phyloP scores from a whole-genome alignment of 768 basidiomycete species.

The Basidioascus undulatus region DNA sequence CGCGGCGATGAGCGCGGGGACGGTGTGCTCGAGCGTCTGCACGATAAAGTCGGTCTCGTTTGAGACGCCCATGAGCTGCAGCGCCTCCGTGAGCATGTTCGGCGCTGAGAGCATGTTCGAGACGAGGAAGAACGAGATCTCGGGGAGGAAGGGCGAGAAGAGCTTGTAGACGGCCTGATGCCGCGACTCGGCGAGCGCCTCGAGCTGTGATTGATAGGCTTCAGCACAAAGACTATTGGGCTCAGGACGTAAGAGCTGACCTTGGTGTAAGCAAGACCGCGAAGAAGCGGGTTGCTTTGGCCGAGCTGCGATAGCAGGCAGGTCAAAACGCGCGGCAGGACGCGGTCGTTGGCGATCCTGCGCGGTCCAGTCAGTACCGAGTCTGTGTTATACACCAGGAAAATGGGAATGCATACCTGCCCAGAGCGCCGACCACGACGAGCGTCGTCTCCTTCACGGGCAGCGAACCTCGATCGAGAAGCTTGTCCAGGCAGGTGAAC shows the following conservation, averaged over 20 bases:
- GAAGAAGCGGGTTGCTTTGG: background rate
- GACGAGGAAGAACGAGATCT: constrained; percentile 41
- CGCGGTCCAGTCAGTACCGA: too few species aligned
- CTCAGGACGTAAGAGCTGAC: background rate
- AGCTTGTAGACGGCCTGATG: constrained; percentile 41
- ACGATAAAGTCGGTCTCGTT: constrained; percentile 34
- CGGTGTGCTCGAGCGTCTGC: constrained; percentile 34
- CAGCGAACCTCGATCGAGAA: background rate
- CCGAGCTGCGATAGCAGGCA: constrained; percentile 19
- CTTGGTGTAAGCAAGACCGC: background rate
- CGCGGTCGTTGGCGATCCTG: constrained; percentile 28
- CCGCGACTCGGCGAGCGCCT: constrained; percentile 31
- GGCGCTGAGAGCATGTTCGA: constrained; percentile 35
- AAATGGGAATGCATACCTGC: background rate
- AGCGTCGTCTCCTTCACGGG: constrained; percentile 5
- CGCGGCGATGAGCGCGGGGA: constrained; percentile 43
- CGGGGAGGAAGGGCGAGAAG: constrained; percentile 40
- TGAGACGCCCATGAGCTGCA: constrained; percentile 38
- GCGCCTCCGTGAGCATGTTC: constrained; percentile 33
- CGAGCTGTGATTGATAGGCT: constrained; percentile 24
- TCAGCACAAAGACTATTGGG: background rate
- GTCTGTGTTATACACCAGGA: too few species aligned
- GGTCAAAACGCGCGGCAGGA: constrained; percentile 33
- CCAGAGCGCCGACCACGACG: constrained; percentile 1
- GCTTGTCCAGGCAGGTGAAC: background rate